Evolutionary conservation across 2,329 filamentous ascomycete species (phyloP).

Genomic region (Curvularia hawaiiensis): DNA sequence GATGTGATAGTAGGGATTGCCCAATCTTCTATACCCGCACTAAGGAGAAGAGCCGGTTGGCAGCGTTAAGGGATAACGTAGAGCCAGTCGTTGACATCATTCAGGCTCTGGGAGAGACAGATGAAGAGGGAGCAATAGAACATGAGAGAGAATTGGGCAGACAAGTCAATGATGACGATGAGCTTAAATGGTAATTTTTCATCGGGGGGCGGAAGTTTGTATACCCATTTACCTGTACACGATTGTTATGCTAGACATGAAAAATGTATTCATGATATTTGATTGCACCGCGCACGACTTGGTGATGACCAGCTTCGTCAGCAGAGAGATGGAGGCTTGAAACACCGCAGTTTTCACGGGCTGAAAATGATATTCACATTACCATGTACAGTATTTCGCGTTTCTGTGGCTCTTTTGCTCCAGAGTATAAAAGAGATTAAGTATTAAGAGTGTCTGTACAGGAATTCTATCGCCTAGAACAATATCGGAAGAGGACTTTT

Average conservation of each 20-base stretch:
- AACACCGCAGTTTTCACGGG: neutral
- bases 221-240: neutral
- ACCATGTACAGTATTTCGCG: neutral
- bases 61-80: constrained; percentile 28
- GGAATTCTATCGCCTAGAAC: neutral
- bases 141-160: neutral
- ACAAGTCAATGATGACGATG: neutral
- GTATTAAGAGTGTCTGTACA: neutral
- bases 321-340: neutral
- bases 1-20: constrained; percentile 89
- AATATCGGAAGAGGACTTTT: neutral
- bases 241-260: neutral
- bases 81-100: constrained; percentile 36
- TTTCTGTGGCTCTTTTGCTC: neutral
- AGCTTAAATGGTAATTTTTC: constrained; percentile 1
- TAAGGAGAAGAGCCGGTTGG: constrained; percentile 56
- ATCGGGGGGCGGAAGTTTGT: neutral
- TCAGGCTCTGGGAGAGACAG: constrained; percentile 22
- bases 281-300: neutral
- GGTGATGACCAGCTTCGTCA: neutral
- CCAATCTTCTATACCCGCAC: constrained; percentile 85
- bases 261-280: neutral
- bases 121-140: neutral
- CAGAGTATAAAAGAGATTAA: neutral
- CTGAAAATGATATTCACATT: neutral